Evolutionary conservation across 1,139 yeast genomes (phyloP).

Genomic region (Candida sp.): DNA sequence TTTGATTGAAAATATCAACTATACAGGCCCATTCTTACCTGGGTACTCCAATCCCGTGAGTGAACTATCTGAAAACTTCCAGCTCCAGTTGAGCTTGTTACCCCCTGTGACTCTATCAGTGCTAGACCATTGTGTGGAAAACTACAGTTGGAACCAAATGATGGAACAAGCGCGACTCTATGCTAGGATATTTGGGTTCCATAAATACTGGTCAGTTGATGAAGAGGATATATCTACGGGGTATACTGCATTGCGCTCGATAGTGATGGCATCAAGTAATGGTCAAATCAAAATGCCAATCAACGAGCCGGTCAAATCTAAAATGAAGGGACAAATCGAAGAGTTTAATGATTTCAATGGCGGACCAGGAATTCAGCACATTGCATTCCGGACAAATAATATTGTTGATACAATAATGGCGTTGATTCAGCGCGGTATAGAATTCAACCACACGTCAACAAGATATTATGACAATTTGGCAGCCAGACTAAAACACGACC

Average conservation of each 20-base stretch:
- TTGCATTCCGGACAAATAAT: constrained; percentile 68
- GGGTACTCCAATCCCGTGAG: constrained; percentile 35
- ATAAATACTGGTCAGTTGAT: constrained; percentile 84
- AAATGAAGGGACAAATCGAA: constrained; percentile 75
- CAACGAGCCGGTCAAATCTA: constrained; percentile 79
- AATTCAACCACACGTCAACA: constrained; percentile 63
- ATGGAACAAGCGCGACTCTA: constrained; percentile 59
- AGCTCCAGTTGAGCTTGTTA: constrained; percentile 19
- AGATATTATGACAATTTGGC: constrained; percentile 58
- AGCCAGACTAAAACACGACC: constrained; percentile 40
- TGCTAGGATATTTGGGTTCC: constrained; percentile 69
- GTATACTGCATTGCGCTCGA: constrained; percentile 69
- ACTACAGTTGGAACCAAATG: constrained; percentile 75
- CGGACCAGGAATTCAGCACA: constrained; percentile 86
- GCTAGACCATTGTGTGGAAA: constrained; percentile 84
- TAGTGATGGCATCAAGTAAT: constrained; percentile 76
- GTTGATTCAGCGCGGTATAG: constrained; percentile 65
- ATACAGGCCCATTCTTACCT: constrained; percentile 61
- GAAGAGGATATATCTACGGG: constrained; percentile 73
- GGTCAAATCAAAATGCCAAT: constrained; percentile 78
- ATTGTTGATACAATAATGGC: constrained; percentile 60
- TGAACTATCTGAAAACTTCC: constrained; percentile 9
- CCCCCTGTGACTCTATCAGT: constrained; percentile 39
- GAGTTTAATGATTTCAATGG: constrained; percentile 76
- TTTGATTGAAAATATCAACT: constrained; percentile 53